A percentile compares a stretch with the other conserved stretches of the same genome.
Conservation (phyloP, 495 filamentous ascomycete genomes). For the Thermochaetoides thermophila region DNA sequence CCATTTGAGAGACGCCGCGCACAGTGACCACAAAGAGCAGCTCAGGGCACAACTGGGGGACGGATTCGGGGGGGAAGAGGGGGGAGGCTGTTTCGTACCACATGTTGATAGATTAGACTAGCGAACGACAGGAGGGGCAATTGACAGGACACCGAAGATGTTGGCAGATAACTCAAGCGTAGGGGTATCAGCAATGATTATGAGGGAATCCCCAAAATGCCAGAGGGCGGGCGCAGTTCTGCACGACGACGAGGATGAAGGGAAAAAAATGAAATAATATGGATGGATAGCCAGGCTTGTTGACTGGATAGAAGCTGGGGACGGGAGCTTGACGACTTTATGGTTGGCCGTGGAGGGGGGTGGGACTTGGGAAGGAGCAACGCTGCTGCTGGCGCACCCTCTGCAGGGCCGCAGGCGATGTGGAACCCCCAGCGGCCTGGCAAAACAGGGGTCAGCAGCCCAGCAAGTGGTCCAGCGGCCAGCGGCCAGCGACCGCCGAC, state of each 20-base stretch:
- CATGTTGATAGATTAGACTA: constrained; percentile 19
- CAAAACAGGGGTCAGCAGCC: constrained; percentile 4
- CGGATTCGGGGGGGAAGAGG: no score
- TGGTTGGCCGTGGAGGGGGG: constrained; percentile 5
- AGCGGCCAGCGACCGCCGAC: constrained; percentile 4
- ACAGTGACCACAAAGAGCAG: no score
- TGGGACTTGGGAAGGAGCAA: not conserved
- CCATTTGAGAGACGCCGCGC: no score
- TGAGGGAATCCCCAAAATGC: constrained; percentile 1
- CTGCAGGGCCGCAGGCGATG: constrained; percentile 3
- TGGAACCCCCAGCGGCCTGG: constrained; percentile 5
- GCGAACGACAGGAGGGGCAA: constrained; percentile 10
- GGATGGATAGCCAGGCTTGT: no score
- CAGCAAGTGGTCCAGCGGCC: constrained; percentile 4
- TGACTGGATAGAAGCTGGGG: not conserved
- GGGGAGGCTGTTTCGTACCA: constrained; percentile 15
- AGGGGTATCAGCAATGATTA: constrained; percentile 2
- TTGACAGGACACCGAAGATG: constrained; percentile 1
- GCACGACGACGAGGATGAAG: constrained; percentile 1
- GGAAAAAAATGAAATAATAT: constrained; percentile 2
- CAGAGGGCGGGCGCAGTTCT: not conserved
- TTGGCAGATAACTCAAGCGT: not conserved
- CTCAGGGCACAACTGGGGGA: no score
- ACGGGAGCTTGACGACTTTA: constrained; percentile 15
- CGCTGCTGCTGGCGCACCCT: constrained; percentile 9